Conservation (phyloP, 2,329 filamentous ascomycete genomes). For the Exserohilum turcica region DNA sequence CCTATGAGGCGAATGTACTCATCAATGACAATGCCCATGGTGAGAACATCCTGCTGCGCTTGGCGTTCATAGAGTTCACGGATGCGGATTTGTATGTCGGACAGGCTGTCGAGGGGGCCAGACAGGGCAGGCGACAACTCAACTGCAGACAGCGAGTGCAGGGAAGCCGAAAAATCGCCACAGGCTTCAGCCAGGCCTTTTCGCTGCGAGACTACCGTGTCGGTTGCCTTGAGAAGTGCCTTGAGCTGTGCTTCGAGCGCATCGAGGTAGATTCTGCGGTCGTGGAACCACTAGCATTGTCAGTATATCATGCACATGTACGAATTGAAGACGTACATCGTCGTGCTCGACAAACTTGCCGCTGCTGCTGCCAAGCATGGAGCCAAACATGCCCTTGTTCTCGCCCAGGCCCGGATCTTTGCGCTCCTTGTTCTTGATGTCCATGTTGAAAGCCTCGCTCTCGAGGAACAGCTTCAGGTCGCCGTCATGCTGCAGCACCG, state of each 20-base stretch:
- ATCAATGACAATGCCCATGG: conserved; percentile 95
- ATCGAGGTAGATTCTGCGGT: conserved; percentile 92
- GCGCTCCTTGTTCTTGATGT: conserved; percentile 97
- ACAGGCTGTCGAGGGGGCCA: conserved; percentile 85
- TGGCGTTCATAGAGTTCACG: conserved; percentile 95
- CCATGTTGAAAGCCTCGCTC: conserved; percentile 92
- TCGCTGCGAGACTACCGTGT: conserved; percentile 87
- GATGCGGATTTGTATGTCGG: conserved; percentile 91
- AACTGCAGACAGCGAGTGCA: conserved; percentile 90
- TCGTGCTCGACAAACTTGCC: conserved; percentile 97
- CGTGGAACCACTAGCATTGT: conserved; percentile 83
- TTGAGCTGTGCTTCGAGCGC: conserved; percentile 91
- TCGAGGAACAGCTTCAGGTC: conserved; percentile 97
- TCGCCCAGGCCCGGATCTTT: conserved; percentile 84
- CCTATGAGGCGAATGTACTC: conserved; percentile 97
- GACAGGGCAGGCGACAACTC: conserved; percentile 90
- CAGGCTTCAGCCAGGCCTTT: conserved; percentile 94
- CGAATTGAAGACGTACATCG: conserved; percentile 65
- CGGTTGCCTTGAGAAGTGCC: conserved; percentile 88
- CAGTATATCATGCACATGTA: conserved; percentile 3
- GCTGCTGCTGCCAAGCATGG: conserved; percentile 73
- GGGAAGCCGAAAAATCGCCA: conserved; percentile 86
- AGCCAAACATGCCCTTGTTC: conserved; percentile 91
- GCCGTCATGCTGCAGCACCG: conserved; percentile 86
- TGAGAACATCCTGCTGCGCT: conserved; percentile 94